These are phyloP conservation scores for Colletotrichum godetiae DNA, from an alignment of 2,329 filamentous ascomycete genomes.

Conservation along the genomic window DNA sequence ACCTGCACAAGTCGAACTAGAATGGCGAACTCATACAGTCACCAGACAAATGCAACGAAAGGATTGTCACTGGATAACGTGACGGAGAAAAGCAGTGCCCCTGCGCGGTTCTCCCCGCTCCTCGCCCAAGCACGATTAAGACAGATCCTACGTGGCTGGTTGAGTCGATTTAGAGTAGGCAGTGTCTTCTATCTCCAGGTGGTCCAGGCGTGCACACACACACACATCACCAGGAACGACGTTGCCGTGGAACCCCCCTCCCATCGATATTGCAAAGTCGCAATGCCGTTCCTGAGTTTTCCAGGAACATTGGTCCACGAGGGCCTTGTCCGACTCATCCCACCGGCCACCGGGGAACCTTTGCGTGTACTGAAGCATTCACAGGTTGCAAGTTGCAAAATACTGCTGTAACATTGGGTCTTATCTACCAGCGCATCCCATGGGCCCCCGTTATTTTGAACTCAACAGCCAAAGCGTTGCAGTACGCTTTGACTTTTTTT, in stretches of 20 bases:
- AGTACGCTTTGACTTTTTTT: neutral
- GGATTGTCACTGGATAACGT: neutral
- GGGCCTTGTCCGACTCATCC: neutral
- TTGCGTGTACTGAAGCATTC: neutral
- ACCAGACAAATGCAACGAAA: neutral
- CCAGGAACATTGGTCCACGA: neutral
- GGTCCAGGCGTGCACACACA: neutral
- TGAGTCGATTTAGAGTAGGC: neutral
- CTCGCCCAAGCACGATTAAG: neutral
- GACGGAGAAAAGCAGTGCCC: neutral
- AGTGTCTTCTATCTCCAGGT: neutral
- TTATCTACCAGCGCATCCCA: neutral
- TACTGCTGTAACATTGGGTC: neutral
- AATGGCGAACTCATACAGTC: neutral
- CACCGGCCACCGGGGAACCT: neutral
- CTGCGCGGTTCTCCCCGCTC: neutral
- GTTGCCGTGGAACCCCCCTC: neutral
- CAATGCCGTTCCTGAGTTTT: constrained; percentile 1
- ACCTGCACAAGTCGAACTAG: neutral
- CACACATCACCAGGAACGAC: neutral
- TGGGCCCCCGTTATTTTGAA: neutral
- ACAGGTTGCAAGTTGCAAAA: neutral
- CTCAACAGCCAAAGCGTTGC: neutral
- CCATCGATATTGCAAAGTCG: neutral
- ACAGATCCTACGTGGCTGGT: neutral